Percentiles rank a stretch among this genome's conserved stretches.
Conservation (phyloP, 2,329 filamentous ascomycete genomes). For the Teratosphaeria epicoccoides region DNA sequence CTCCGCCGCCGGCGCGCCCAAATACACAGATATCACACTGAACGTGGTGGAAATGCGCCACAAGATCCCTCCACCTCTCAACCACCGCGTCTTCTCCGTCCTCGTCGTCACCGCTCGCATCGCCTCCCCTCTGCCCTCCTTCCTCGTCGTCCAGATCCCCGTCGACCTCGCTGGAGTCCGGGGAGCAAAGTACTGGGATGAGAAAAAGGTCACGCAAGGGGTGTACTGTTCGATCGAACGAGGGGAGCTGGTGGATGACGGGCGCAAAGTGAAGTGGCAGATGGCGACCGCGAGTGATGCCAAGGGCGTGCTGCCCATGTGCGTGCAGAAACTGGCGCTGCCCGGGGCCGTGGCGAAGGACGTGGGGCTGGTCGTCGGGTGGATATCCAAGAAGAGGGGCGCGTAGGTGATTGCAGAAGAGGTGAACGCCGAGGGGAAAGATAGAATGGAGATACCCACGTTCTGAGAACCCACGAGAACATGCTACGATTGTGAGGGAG, state of each 20-base stretch:
- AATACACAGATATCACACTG: slow-evolving; percentile 29
- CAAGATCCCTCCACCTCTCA: slow-evolving; percentile 48
- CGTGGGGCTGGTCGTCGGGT: slow-evolving; percentile 56
- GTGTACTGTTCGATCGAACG: slow-evolving; percentile 57
- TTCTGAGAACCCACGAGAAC: too few species aligned
- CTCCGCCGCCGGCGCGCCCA: slow-evolving; percentile 12
- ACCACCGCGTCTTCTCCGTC: slow-evolving; percentile 55
- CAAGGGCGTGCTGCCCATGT: slow-evolving; percentile 53
- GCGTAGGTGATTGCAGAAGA: too few species aligned
- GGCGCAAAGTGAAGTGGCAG: slow-evolving; percentile 53
- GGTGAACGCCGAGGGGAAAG: too few species aligned
- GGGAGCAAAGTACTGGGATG: slow-evolving; percentile 21
- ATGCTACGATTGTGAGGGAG: too few species aligned
- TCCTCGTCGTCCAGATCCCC: slow-evolving; percentile 30
- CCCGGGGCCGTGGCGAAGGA: slow-evolving; percentile 58
- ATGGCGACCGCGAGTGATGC: slow-evolving; percentile 71
- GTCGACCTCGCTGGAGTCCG: slow-evolving; percentile 27
- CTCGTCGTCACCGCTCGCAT: slow-evolving; percentile 46
- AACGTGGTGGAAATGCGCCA: slow-evolving; percentile 56
- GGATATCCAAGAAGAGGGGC: slow-evolving; percentile 30
- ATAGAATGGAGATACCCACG: too few species aligned
- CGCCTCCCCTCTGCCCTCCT: slow-evolving; percentile 8
- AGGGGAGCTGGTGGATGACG: slow-evolving; percentile 36
- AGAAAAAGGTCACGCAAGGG: slow-evolving; percentile 40
- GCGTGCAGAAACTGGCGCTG: slow-evolving; percentile 54